phyloP scores from a whole-genome alignment of 768 basidiomycete species.

The Filobasidium floriforme region DNA sequence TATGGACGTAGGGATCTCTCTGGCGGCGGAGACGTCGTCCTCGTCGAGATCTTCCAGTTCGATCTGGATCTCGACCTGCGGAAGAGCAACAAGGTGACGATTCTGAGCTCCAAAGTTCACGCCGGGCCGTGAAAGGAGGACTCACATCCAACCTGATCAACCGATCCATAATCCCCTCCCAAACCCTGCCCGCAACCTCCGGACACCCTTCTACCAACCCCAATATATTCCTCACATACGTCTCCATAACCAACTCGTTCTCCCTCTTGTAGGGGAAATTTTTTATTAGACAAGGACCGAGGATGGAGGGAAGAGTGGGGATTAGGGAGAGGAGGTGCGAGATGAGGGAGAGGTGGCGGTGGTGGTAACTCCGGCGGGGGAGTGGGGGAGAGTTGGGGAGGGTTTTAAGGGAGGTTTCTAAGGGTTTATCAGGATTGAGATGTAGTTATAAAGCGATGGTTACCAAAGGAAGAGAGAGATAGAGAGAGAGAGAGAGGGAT shows the following conservation, averaged over 20 bases:
- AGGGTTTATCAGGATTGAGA: slow-evolving; percentile 9
- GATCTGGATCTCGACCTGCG: slow-evolving; percentile 91
- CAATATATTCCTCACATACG: slow-evolving; percentile 84
- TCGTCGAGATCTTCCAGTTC: slow-evolving; percentile 86
- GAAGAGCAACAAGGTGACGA: background rate
- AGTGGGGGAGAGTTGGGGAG: slow-evolving; percentile 9
- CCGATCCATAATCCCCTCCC: slow-evolving; percentile 83
- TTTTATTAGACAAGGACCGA: slow-evolving; percentile 73
- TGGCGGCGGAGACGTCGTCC: slow-evolving; percentile 13
- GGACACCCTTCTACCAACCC: slow-evolving; percentile 78
- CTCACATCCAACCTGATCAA: slow-evolving; percentile 90
- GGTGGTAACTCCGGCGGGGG: slow-evolving; percentile 55
- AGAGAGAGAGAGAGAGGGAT: too few species aligned
- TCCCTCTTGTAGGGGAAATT: slow-evolving; percentile 93
- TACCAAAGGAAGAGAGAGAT: too few species aligned
- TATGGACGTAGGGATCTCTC: slow-evolving; percentile 21
- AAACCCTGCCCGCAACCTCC: slow-evolving; percentile 69
- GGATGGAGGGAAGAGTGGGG: slow-evolving; percentile 78
- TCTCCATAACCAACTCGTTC: slow-evolving; percentile 65
- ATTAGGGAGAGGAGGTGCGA: slow-evolving; percentile 78
- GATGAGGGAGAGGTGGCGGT: slow-evolving; percentile 78
- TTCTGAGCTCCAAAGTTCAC: background rate
- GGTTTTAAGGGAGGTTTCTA: background rate
- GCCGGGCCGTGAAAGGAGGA: slow-evolving; percentile 25
- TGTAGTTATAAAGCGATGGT: too few species aligned